These are phyloP conservation scores for Neofusicoccum kwambonambiense DNA, from an alignment of 2,329 filamentous ascomycete genomes.

Conservation along the genomic window DNA sequence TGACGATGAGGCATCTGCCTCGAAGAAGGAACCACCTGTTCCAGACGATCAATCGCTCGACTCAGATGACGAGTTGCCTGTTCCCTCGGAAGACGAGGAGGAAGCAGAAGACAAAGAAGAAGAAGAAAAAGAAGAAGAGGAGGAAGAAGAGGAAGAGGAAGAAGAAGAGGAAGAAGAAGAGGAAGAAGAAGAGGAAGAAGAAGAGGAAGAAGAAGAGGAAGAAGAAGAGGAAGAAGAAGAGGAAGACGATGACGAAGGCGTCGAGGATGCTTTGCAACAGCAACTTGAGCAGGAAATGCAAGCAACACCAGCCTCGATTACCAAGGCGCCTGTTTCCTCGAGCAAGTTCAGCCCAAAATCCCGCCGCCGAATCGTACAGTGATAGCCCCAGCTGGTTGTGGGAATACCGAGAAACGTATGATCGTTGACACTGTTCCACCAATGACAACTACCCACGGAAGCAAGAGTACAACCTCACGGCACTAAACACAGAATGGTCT, in stretches of 20 bases:
- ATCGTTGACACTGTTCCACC: too few relatives aligned
- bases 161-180: too few relatives aligned
- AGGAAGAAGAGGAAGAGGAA: background rate
- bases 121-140: background rate
- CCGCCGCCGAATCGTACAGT: too few relatives aligned
- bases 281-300: background rate
- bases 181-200: background rate
- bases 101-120: background rate
- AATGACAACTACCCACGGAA: too few relatives aligned
- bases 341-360: background rate
- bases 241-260: background rate
- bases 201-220: background rate
- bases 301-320: background rate
- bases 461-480: too few relatives aligned
- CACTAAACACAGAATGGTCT: too few relatives aligned
- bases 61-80: background rate
- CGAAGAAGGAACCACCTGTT: too few relatives aligned
- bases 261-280: background rate
- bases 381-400: too few relatives aligned
- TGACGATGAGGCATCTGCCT: background rate
- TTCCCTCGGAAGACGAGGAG: background rate
- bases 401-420: too few relatives aligned
- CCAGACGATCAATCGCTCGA: background rate
- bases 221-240: background rate
- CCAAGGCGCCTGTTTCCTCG: background rate